Percentiles rank a stretch among this genome's conserved stretches.
phyloP scores from a whole-genome alignment of 2,329 filamentous ascomycete genomes.

The Aureobasidium sp. region DNA sequence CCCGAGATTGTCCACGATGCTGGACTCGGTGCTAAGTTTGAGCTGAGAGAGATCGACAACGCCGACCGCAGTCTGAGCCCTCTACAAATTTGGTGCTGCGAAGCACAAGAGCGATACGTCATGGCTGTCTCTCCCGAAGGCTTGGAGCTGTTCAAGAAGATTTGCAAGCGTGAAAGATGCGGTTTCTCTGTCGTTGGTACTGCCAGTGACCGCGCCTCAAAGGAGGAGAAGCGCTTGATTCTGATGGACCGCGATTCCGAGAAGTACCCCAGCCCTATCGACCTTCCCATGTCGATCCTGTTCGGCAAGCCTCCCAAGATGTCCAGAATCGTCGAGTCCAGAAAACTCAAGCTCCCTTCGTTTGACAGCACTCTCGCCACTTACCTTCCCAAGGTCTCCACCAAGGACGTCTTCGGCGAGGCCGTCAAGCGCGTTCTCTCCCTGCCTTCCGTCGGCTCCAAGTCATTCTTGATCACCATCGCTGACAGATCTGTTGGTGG shows the following conservation, averaged over 20 bases:
- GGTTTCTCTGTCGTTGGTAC: conserved; percentile 86
- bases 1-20: conserved; percentile 90
- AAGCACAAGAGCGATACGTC: conserved; percentile 94
- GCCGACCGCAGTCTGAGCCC: conserved; percentile 89
- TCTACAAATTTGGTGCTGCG: conserved; percentile 95
- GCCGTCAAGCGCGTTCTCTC: conserved; percentile 75
- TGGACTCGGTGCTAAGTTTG: conserved; percentile 81
- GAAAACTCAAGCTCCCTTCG: conserved; percentile 55
- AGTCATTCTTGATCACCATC: conserved; percentile 95
- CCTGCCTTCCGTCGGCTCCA: conserved; percentile 87
- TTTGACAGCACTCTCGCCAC: conserved; percentile 69
- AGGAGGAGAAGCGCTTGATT: conserved; percentile 64
- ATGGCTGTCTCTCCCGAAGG: conserved; percentile 74
- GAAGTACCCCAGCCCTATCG: conserved; percentile 69
- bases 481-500: conserved; percentile 88
- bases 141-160: conserved; percentile 61
- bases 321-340: conserved; percentile 62
- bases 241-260: conserved; percentile 73
- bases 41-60: conserved; percentile 88
- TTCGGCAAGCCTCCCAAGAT: conserved; percentile 85
- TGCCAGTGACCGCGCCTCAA: conserved; percentile 51
- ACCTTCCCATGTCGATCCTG: conserved; percentile 78
- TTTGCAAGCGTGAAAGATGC: conserved; percentile 76
- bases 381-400: conserved; percentile 48
- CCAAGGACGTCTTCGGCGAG: conserved; percentile 37